Base-by-base conservation (phyloP, 2,329 filamentous ascomycete species). In the Purpureocillium lavendulum region DNA sequence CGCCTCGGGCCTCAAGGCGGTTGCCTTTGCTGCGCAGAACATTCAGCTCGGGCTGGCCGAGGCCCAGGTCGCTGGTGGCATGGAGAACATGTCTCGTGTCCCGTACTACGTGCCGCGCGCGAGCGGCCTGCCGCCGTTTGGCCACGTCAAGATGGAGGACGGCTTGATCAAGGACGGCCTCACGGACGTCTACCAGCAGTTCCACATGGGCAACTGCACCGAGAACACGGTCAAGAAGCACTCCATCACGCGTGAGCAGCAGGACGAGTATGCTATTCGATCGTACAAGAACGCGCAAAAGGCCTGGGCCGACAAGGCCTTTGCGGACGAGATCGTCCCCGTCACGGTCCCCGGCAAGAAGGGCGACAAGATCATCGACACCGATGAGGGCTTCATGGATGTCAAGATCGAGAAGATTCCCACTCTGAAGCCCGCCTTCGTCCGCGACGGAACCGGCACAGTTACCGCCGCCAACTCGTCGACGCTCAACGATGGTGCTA, bases 151-250 rank as follows among this genome's bases (percentile, higher is more conserved):
- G 62, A 69, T 95, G 62, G 84, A 94, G 61, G 92, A 98, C 55
- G 92, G 90, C 1, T 66, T 98, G 53, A 84, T 97, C 58, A 92
- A 92, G 62, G 92, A 98, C 56, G 92, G 92, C 1, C 66, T 98
- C 45, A 95, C 87, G 70, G 92, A 98, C 58, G 90, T 95, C 12
- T 98, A 96, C 64, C 88, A 94, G 60, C 78, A 95, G 58, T 84
- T 96, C 55, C 92, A 97, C 65, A 98, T 98, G 92, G 92, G 92
- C 33, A 88, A 92, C 52, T 98, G 92, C 58, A 89, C 89, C 13
- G 92, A 98, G 68, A 87, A 83, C 50, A 96, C 90, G 2, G 92
- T 86, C 35, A 95, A 94, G 71, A 90, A 89, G 53, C 76, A 87
- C 62, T 68, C 75, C 1, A 76, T 98, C 46, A 82, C 83, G 8